Evolutionary conservation across 2,329 filamentous ascomycete species (phyloP), one percentile per base, ranked within the genome.

Genomic region (Rutstroemia sp.): DNA sequence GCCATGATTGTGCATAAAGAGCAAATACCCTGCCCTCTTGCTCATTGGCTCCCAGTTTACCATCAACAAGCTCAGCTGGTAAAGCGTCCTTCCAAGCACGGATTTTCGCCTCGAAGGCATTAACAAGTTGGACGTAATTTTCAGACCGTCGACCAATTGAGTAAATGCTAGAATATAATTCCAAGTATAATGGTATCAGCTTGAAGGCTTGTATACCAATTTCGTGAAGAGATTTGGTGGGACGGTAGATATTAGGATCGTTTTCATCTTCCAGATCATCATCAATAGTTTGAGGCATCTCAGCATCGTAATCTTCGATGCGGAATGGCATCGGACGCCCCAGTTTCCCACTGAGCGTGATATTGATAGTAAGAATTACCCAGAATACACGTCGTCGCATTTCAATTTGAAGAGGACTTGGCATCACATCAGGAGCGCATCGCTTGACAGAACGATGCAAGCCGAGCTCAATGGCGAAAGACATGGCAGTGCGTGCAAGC

Each of bases 331-430:
- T 88, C 1, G 89, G 89, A 16, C 85, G 78, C 17, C 89, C 89
- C 38, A 92, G 80, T 57, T 88, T 88, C 19, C 88, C 88, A 63
- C 83, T 83, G 9, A 92, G 74, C n/a, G 81, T 82, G 9, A 88
- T 76, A 58, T 83, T 78, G 14, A 91, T 76, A 5, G 79, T 75
- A 42, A 91, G 72, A 10, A 92, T 76, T 5, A 78, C 78, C 87
- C 88, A 95, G 76, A 89, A 95, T 0, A 84, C 78, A 16, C 89
- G 79, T 72, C 92, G 92, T 23, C 89, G 80, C 70, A 92, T 78
- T 68, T 95, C 89, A 58, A 88, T 81, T 5, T 87, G 81, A 1
- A 91, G 76, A n/a, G 73, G 67, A 64, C 76, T 79, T 6, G 73
- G 69, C 30, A 72, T 73, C 1, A 69, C 64, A 1, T 73, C 69